These are phyloP conservation scores for Paracorniculantispora psalliotae DNA, from an alignment of 2,329 filamentous ascomycete species.

Conservation along the genomic window DNA sequence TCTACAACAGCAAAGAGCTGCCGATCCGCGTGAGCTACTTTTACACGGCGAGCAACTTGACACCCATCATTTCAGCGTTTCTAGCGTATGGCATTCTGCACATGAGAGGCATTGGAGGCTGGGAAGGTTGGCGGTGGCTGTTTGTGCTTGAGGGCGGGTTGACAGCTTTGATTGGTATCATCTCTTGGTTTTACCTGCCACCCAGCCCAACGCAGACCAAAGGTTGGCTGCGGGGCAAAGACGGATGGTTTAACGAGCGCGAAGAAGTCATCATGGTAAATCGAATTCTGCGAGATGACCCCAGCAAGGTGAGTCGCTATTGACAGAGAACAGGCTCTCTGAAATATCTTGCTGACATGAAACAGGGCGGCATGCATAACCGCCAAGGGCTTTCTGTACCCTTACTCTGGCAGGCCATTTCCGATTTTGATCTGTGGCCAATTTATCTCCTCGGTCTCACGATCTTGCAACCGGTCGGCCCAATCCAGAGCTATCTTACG, in stretches of 20 bases:
- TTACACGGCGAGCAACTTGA: conserved; percentile 36
- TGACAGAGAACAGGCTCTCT: neutral
- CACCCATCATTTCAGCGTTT: conserved; percentile 35
- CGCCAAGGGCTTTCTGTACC: conserved; percentile 48
- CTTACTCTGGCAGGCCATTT: conserved; percentile 46
- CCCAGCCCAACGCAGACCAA: conserved; percentile 44
- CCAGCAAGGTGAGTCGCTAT: conserved; percentile 35
- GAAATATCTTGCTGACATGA: neutral
- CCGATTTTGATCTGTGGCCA: conserved; percentile 46
- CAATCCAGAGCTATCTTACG: conserved; percentile 52
- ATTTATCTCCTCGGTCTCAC: conserved; percentile 49
- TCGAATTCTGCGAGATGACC: conserved; percentile 53
- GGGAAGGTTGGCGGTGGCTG: conserved; percentile 43
- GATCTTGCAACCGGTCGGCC: conserved; percentile 41
- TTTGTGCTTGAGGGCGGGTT: conserved; percentile 50
- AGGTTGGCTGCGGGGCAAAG: conserved; percentile 45
- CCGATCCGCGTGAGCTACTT: conserved; percentile 36
- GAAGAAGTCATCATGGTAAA: conserved; percentile 60
- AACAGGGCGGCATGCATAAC: conserved; percentile 52
- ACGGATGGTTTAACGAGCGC: conserved; percentile 56
- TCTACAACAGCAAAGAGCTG: conserved; percentile 38
- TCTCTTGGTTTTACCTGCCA: conserved; percentile 52
- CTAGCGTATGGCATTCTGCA: conserved; percentile 37
- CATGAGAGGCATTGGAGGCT: conserved; percentile 32
- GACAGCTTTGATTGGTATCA: conserved; percentile 44